Evolutionary conservation across 345 rosid species (phyloP).

Genomic region (Gossypium ekmanianum): DNA sequence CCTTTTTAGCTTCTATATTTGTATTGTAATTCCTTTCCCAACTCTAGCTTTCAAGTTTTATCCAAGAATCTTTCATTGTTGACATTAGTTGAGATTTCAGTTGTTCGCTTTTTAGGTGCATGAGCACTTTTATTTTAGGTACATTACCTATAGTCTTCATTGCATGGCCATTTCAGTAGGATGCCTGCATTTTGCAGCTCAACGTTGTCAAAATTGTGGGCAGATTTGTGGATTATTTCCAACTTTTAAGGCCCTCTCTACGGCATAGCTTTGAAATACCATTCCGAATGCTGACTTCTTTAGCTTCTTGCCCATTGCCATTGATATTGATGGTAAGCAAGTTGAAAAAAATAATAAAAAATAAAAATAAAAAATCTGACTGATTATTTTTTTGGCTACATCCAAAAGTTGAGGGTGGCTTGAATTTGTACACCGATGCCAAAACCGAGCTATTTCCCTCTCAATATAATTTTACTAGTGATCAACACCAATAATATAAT

Average conservation of each 20-base stretch:
- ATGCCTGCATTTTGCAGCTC: background rate
- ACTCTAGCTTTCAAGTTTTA: background rate
- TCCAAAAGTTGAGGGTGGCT: no score
- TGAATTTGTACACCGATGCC: no score
- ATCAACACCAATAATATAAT: no score
- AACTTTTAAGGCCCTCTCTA: background rate
- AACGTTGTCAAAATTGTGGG: constrained; percentile 6
- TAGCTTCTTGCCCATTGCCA: background rate
- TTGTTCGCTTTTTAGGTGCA: background rate
- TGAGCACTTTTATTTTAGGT: background rate
- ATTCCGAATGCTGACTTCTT: background rate
- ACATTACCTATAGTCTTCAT: background rate
- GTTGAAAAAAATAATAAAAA: background rate
- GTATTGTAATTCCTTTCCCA: background rate
- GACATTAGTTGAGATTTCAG: background rate
- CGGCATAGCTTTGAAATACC: background rate
- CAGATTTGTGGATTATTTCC: background rate
- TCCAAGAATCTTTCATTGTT: background rate
- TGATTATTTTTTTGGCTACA: no score
- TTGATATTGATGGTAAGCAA: background rate
- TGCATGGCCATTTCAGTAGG: background rate
- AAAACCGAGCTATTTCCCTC: no score
- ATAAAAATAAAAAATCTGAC: background rate
- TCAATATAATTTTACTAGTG: no score
- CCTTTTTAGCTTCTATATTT: background rate